These are phyloP conservation scores for Venturia carpophila DNA, from an alignment of 2,329 filamentous ascomycete genomes.

Conservation along the genomic window DNA sequence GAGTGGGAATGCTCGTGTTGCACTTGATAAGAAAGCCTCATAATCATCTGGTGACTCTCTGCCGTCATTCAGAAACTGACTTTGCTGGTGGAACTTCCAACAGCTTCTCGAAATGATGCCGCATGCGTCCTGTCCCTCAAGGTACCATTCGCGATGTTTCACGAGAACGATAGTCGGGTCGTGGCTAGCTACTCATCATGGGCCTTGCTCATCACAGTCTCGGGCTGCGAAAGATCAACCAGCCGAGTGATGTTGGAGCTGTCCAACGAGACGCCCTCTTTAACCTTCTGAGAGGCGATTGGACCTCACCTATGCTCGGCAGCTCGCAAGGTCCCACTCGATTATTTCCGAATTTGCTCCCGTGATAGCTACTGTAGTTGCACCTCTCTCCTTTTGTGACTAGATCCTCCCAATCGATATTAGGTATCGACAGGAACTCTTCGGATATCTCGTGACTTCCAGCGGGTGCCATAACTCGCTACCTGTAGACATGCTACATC, in stretches of 20 bases:
- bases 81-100: constrained; percentile 5
- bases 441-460: neutral
- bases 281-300: neutral
- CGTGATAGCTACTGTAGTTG: constrained; percentile 3
- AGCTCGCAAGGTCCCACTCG: neutral
- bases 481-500: neutral
- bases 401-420: neutral
- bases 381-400: neutral
- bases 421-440: neutral
- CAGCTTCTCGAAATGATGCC: constrained; percentile 11
- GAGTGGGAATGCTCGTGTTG: constrained; percentile 1
- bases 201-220: constrained; percentile 8
- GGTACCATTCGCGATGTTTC: constrained; percentile 9
- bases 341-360: constrained; percentile 2
- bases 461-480: neutral
- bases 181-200: neutral
- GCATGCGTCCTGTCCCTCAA: constrained; percentile 1
- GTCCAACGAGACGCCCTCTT: neutral
- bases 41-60: neutral
- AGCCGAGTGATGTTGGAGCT: constrained; percentile 2
- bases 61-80: constrained; percentile 7
- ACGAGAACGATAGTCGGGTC: neutral
- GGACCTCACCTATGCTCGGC: neutral
- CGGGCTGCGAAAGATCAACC: neutral
- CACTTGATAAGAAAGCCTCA: constrained; percentile 3